Conservation (phyloP, 371 early-diverging fungal species). For the Saksenaea oblongispora region DNA sequence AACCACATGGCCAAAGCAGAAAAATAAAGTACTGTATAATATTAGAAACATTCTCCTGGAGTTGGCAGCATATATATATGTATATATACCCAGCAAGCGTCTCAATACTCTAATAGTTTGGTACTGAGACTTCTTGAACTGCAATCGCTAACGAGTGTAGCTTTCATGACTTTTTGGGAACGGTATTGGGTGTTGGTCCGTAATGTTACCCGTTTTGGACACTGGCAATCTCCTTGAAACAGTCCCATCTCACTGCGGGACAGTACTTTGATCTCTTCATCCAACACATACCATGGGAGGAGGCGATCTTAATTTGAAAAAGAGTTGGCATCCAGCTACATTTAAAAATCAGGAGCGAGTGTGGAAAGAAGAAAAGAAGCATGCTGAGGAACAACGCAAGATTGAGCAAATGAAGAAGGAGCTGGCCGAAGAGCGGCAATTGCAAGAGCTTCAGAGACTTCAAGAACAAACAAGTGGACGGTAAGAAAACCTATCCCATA, state of each 20-base stretch:
- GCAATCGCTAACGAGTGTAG: too few relatives aligned
- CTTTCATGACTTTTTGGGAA: background rate
- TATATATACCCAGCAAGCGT: too few relatives aligned
- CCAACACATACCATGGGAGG: conserved; percentile 57
- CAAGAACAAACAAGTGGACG: conserved; percentile 77
- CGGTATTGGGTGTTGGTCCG: too few relatives aligned
- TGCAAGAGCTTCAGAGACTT: conserved; percentile 82
- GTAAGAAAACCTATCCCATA: conserved; percentile 25
- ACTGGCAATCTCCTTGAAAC: too few relatives aligned
- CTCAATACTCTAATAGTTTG: too few relatives aligned
- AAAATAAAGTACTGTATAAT: too few relatives aligned
- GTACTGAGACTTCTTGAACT: too few relatives aligned
- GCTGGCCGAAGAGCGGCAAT: conserved; percentile 84
- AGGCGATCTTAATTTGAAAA: conserved; percentile 84
- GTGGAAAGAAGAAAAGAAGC: conserved; percentile 87
- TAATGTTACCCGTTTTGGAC: too few relatives aligned
- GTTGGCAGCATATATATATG: too few relatives aligned
- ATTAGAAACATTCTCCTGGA: too few relatives aligned
- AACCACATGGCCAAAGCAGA: too few relatives aligned
- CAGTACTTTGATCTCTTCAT: background rate
- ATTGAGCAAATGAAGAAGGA: conserved; percentile 91
- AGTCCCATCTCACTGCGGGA: background rate
- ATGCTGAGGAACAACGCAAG: conserved; percentile 83
- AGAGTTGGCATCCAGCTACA: conserved; percentile 96
- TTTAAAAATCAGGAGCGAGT: conserved; percentile 89